A percentile compares a stretch with the other conserved stretches of the same genome.
phyloP scores from a whole-genome alignment of 202 grass and related monocot genomes.

The Zizania palustris region DNA sequence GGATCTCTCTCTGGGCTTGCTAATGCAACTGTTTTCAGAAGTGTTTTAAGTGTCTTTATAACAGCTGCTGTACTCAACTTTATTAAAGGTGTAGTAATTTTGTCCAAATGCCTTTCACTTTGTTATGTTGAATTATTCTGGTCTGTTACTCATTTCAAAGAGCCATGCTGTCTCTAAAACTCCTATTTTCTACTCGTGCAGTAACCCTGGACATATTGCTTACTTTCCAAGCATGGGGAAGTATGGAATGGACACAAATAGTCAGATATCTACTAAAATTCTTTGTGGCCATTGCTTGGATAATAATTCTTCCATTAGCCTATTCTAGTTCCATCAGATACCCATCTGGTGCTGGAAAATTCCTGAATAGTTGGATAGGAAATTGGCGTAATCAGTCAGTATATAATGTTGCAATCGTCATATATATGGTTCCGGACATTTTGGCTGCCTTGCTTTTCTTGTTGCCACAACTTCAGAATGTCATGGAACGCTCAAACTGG shows the following conservation, averaged over 20 bases:
- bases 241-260: slow-evolving; percentile 76
- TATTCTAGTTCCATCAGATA: slow-evolving; percentile 76
- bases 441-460: slow-evolving; percentile 81
- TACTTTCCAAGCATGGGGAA: slow-evolving; percentile 88
- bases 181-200: slow-evolving; percentile 35
- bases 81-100: slow-evolving; percentile 60
- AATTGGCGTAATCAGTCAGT: slow-evolving; percentile 78
- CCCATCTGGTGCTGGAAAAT: slow-evolving; percentile 72
- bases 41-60: slow-evolving; percentile 87
- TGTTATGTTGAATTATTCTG: slow-evolving; percentile 33
- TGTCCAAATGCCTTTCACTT: slow-evolving; percentile 21
- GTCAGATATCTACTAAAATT: slow-evolving; percentile 84
- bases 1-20: slow-evolving; percentile 82
- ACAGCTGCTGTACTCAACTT: slow-evolving; percentile 90
- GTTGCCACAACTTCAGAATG: slow-evolving; percentile 67
- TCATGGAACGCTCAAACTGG: slow-evolving; percentile 70
- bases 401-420: slow-evolving; percentile 72
- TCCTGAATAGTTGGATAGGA: slow-evolving; percentile 70
- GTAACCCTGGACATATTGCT: slow-evolving; percentile 82
- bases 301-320: slow-evolving; percentile 74
- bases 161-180: slow-evolving; percentile 24
- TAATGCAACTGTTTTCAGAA: slow-evolving; percentile 78
- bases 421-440: slow-evolving; percentile 86
- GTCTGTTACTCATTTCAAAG: slow-evolving; percentile 8
- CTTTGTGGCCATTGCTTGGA: slow-evolving; percentile 72